Evolutionary conservation across 2,329 filamentous ascomycete genomes (phyloP), one percentile per base, ranked within the genome.

Genomic region (Xylariales sp.): DNA sequence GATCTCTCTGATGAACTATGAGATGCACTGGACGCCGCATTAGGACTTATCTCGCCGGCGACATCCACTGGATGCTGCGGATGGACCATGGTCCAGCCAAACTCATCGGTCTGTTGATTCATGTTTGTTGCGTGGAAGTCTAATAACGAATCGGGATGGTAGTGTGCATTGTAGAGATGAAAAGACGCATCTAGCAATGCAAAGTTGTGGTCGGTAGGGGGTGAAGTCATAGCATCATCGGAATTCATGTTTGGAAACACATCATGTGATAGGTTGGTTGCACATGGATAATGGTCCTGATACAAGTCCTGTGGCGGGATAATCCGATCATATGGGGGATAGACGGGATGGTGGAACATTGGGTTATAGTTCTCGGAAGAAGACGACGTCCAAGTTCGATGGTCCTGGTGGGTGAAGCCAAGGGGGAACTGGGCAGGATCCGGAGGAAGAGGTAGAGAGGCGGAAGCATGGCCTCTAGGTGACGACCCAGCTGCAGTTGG

Each of bases 361-460:
- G 29, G 16, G 14, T 22, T 6, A 12, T 15, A 9, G 10, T 16
- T 11, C 6, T 21, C 12, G 27, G 25, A 31, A 6, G 11, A 12
- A 12, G 29, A 19, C 6, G 11, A 19, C 20, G 12, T 8, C 11
- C n/a, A 10, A n/a, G n/a, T n/a, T 12, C 12, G 25, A 21, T 19
- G 18, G 25, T 15, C 15, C 14, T 12, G 18, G 18, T 16, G 33
- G 20, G 33, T 15, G 15, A 12, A 11, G 24, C 16, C 27, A 20
- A 12, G 27, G 15, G 11, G 15, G 27, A n/a, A 8, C 16, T 24
- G 16, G 19, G 24, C 36, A 39, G 22, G 18, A n/a, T 22, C 38
- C 21, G 20, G 41, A 46, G 5, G 53, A 21, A 35, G 21, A 15
- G 14, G 18, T 25, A 16, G 21, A 27, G 39, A 19, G 24, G 21